Evolutionary conservation across 441 rosid genomes (phyloP).

Genomic region (Jatropha podagrica): DNA sequence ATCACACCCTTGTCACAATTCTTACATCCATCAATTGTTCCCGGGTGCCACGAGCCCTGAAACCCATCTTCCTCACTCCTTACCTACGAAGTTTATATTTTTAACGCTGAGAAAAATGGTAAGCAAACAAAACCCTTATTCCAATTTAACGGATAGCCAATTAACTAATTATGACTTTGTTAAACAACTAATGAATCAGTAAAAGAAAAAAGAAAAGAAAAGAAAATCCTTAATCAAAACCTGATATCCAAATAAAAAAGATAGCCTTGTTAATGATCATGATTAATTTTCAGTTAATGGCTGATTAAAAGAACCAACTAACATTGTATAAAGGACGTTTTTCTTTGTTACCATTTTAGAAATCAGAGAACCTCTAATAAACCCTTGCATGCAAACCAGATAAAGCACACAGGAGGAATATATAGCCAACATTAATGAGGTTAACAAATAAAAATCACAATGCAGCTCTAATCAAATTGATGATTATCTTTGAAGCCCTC

Average conservation of each 20-base stretch:
- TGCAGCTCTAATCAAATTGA: constrained; percentile 17
- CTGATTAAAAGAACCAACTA: background rate
- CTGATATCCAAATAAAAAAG: background rate
- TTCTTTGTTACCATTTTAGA: background rate
- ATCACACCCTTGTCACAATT: constrained; percentile 26
- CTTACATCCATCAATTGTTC: constrained; percentile 34
- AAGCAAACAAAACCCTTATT: background rate
- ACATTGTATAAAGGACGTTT: background rate
- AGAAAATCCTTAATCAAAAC: background rate
- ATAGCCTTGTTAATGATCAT: background rate
- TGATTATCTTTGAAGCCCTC: background rate
- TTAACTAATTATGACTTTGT: background rate
- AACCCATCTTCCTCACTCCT: constrained; percentile 70
- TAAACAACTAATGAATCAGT: no score
- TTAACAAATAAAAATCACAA: constrained; percentile 12
- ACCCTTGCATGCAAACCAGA: constrained; percentile 23
- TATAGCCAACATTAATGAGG: constrained; percentile 8
- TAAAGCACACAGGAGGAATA: background rate
- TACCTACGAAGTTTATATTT: constrained; percentile 37
- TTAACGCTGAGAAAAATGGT: background rate
- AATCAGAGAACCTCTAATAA: background rate
- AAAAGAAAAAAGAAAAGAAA: background rate
- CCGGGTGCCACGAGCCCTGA: constrained; percentile 72
- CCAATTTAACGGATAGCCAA: background rate
- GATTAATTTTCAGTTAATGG: background rate